These are phyloP conservation scores for Gossypium gossypioides DNA, from an alignment of 441 rosid genomes.

Conservation along the genomic window DNA sequence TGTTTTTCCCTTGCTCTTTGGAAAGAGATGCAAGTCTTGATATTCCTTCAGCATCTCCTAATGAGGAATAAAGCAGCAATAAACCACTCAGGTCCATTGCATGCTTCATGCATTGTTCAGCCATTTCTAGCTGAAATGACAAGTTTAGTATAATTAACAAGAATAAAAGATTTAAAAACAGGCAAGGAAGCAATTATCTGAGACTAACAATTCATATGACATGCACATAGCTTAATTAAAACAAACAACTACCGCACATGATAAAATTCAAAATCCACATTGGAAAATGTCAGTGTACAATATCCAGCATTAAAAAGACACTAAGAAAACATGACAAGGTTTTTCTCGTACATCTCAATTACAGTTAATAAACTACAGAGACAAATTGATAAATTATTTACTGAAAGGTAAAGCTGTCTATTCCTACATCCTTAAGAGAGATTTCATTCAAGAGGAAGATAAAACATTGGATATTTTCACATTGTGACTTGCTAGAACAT, in stretches of 20 bases:
- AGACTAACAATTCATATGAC: background rate
- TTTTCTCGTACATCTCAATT: background rate
- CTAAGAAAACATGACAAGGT: background rate
- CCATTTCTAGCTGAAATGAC: slow-evolving; percentile 72
- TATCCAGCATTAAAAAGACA: background rate
- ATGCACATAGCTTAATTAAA: background rate
- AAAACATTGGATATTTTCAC: background rate
- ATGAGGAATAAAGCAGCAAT: slow-evolving; percentile 76
- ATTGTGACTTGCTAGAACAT: background rate
- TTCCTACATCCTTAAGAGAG: background rate
- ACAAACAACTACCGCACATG: background rate
- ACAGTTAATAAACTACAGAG: background rate
- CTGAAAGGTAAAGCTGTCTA: background rate
- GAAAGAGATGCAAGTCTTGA: slow-evolving; percentile 64
- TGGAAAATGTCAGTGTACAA: background rate
- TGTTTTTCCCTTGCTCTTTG: slow-evolving; percentile 86
- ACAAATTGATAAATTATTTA: background rate
- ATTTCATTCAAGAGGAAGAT: background rate
- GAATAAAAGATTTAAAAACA: background rate
- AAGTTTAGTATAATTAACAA: background rate
- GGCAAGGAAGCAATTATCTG: background rate
- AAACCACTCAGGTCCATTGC: slow-evolving; percentile 85
- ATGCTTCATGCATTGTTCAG: slow-evolving; percentile 36
- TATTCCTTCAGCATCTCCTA: slow-evolving; percentile 90
- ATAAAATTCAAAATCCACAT: background rate